Base-by-base conservation (phyloP, 495 filamentous ascomycete genomes). In the Penicillium fimorum region DNA sequence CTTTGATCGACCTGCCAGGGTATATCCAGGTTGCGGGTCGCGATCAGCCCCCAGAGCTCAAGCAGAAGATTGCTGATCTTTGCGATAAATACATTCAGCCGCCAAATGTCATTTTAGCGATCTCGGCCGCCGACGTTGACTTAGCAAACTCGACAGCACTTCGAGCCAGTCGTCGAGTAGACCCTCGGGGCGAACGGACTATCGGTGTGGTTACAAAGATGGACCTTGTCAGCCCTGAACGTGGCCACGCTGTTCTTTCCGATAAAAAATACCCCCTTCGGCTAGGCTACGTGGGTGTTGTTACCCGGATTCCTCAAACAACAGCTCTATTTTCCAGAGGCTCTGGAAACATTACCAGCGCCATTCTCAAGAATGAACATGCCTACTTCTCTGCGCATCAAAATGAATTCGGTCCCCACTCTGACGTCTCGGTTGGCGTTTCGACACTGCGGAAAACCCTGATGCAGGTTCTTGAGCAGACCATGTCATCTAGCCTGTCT, bases 181-280 rank as follows among this genome's bases (percentile, higher is more conserved):
- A 99, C 66, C 95, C 95, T 4, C 78, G 95, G 50, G 94, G 94
- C 25, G 95, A 99, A 69, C 79, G 94, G 50, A 99, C 94, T 3
- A 97, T 99, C 65, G 94, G 94, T 37, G 94, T 99, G 22, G 88
- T 99, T 24, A 99, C 94, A 24, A 99, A 99, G 75, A 96, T 99
- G 93, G 94, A 99, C 67, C 82, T 99, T 20, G 92, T 99, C 18
- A 92, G 96, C 54, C 82, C 94, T 12, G 77, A 78, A 18, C 84
- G 94, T 55, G 94, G 92, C 15, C 79, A 82, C 15, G 78, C 80
- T 30, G 89, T 99, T 32, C 76, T 99, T 7, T 79, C 75, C 38
- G 94, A 99, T 70, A 85, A 84, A 69, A 96, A 97, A 66, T 99
- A 99, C 60, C 92, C 95, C 47, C 82, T 99, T 30, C 82, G 93